Conservation (phyloP, 495 filamentous ascomycete genomes). For the Xylaria grammica region DNA sequence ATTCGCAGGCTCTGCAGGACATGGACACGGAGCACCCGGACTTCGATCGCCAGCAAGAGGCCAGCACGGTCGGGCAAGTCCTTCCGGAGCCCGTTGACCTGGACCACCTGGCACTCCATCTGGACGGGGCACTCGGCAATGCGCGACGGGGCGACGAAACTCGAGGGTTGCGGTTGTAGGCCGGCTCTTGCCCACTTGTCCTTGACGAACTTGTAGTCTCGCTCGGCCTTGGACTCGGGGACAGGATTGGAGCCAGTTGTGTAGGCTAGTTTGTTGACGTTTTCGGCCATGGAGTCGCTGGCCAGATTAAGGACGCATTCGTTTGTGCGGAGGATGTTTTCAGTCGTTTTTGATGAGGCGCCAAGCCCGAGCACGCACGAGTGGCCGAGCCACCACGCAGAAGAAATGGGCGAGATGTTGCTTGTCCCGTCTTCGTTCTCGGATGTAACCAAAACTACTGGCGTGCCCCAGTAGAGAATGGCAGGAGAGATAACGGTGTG, state of each 20-base stretch:
- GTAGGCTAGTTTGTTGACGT: constrained; percentile 45
- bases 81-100: constrained; percentile 38
- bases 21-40: constrained; percentile 34
- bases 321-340: constrained; percentile 49
- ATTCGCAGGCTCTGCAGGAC: constrained; percentile 25
- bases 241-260: constrained; percentile 45
- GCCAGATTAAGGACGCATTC: constrained; percentile 53
- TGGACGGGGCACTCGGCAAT: constrained; percentile 50
- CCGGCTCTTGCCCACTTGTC: constrained; percentile 48
- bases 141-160: constrained; percentile 35
- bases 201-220: constrained; percentile 43
- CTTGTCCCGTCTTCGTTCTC: constrained; percentile 48
- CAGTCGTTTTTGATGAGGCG: constrained; percentile 44
- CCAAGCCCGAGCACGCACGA: constrained; percentile 52
- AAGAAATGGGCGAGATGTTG: constrained; percentile 53
- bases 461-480: constrained; percentile 55
- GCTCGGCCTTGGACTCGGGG: constrained; percentile 31
- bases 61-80: constrained; percentile 36
- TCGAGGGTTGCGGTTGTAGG: constrained; percentile 41
- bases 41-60: constrained; percentile 36
- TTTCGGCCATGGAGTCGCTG: constrained; percentile 42
- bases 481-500: constrained; percentile 49
- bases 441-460: constrained; percentile 49
- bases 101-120: constrained; percentile 48
- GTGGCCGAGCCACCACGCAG: constrained; percentile 54